Evolutionary conservation across 192 early-diverging fungal genomes (phyloP), one percentile per base, ranked within the genome.

Genomic region (Backusella tarrabulga): DNA sequence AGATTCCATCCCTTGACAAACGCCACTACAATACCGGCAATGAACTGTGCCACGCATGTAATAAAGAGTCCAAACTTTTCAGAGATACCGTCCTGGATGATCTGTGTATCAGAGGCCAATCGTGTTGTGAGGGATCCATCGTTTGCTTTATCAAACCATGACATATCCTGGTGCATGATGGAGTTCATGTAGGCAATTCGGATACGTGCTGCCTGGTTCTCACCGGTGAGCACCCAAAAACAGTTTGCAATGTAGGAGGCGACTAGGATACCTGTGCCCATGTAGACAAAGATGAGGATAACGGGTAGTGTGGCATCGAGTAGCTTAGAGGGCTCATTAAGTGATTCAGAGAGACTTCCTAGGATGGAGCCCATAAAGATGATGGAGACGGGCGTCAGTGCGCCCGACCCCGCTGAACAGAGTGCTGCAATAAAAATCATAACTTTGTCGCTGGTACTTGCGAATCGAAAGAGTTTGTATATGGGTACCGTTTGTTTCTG

Each of bases 71-170:
- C 90, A 54, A 95, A 85, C 79, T 97, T 97, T 69, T 95, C 95
- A 34, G 89, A 87, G 7, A 95, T 91, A 36, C 93, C 95, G 67
- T 97, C 97, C 79, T 97, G 94, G 36, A 96, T 87, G 71, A 96
- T 56, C 35, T 91, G 90, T 17, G 92, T 95, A 69, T 98, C 95
- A 34, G 89, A 87, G 38, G 94, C 90, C 34, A 98, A 90, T 17
- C 95, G 91, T 17, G 95, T 93, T 3, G 94, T 92, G 60, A 98
- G 87, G 52, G 93, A 92, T 50, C 94, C 96, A 21, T 90, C 87
- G 56, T 89, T 85, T n/a, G 80, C 85, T 11, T 81, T 74, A 72
- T 98, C 97, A 80, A 96, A 96, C 90, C 93, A 98, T 15, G 85
- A 88, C 35, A 94, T 90, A 34, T 97, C 92, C 80, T 97, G 96